Base-by-base conservation (phyloP, 148 eudicot species). In the Spergularia marina region DNA sequence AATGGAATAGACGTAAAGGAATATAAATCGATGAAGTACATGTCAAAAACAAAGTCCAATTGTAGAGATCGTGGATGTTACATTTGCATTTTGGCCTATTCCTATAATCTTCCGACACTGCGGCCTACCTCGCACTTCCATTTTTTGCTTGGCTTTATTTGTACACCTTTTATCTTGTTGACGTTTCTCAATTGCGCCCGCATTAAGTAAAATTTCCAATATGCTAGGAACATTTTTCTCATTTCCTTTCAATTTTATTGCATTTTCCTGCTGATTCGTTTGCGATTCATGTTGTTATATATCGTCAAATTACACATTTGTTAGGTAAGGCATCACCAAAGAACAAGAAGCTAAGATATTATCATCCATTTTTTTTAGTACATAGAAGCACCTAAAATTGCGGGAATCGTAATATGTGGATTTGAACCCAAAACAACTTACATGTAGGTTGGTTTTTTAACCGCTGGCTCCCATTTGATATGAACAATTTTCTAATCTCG, bases 121-220 rank as follows among this genome's bases (percentile, higher is more conserved):
- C 34, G 34, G 47, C 79, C 72, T 76, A 71, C 75, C 0, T 15
- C 12, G 16, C 83, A 76, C 79, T 76, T 76, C 36, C 16, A 34
- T 55, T 76, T 76, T 65, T 76, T 76, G 82, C 65, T 70, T 80
- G 30, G 12, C 83, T 71, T 80, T 75, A 1, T 64, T 65, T 71
- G 54, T 47, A 16, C 73, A 49, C 3, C 76, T 47, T 71, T 71
- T 75, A n/a, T 59, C 60, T 58, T 25, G 15, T 58, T n/a, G 62
- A 14, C 30, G 62, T 53, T 16, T 69, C 39, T 7, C 51, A 25
- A 58, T 23, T 47, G 21, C 23, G 53, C 13, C 60, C 56, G 52
- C 63, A 44, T 57, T 47, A 57, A 65, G 13, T 59, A 40, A 10
- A n/a, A 58, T 66, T 74, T 74, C 74, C 78, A 68, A 62, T 70